Base-by-base conservation (phyloP, 176 grass and related monocot species). In the Chrysopogon serrulatus region DNA sequence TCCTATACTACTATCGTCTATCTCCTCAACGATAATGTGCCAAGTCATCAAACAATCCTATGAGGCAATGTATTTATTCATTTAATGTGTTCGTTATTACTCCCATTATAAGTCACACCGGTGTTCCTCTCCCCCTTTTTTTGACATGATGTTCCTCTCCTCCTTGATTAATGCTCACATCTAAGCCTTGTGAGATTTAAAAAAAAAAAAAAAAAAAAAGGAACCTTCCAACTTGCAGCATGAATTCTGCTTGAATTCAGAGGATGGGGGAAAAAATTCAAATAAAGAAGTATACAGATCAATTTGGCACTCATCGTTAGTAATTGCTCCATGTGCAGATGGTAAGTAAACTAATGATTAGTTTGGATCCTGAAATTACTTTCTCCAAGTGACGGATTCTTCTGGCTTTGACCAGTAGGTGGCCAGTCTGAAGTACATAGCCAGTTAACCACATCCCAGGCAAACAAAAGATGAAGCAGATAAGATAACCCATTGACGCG, bases 401-500 rank as follows among this genome's bases (percentile, higher is more conserved):
- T 2, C 1, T 69, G 2, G 23, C 36, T 32, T 41, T 37, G 43
- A 40, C 71, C 4, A 21, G 21, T 13, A 28, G n/a, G 23, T 5
- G 48, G 37, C 7, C 17, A 67, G 30, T 34, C 8, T 32, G 24
- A 77, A 40, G 9, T 16, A 65, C 17, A 45, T 31, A 73, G 35
- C 10, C 2, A 15, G 5, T 28, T 39, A 73, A 40, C 43, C 23
- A 19, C 21, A 13, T 33, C 28, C 26, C n/a, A n/a, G 10, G 53
- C 10, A n/a, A n/a, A 49, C 2, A 28, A 37, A 43, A 60, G 26
- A 44, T 78, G 57, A 65, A 77, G 45, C 9, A 63, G 86, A 83
- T 70, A 76, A 71, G 32, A 59, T 59, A 59, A 26, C 9, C 60
- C 62, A 69, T 75, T 83, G 74, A 83, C 34, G 74, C 44, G 66